Percentiles rank a stretch among this genome's conserved stretches.
phyloP scores from a whole-genome alignment of 768 basidiomycete genomes.

The Tylopilus felleus region DNA sequence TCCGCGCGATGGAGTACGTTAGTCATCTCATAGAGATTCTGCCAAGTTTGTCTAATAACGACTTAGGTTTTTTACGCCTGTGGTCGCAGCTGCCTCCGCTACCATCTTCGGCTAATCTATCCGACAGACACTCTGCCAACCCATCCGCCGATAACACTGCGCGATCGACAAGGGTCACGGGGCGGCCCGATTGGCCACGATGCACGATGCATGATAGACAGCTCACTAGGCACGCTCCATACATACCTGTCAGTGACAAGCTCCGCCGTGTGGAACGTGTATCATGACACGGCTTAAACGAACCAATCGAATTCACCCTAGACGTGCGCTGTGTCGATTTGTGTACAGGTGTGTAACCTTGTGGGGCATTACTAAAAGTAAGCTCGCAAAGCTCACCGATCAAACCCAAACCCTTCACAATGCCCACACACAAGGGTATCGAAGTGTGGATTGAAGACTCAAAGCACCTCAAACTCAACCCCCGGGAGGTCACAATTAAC shows the following conservation, averaged over 20 bases:
- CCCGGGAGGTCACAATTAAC: slow-evolving; percentile 3
- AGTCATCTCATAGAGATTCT: too few relatives aligned
- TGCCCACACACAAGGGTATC: slow-evolving; percentile 14
- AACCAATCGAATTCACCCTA: neutral
- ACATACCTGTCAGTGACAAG: neutral
- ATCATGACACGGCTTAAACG: neutral
- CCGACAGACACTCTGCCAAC: too few relatives aligned
- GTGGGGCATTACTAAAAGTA: slow-evolving; percentile 1
- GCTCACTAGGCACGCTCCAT: neutral
- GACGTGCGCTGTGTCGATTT: neutral
- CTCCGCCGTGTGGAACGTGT: neutral
- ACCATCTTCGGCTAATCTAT: too few relatives aligned
- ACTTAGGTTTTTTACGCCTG: too few relatives aligned
- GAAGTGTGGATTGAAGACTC: slow-evolving; percentile 21
- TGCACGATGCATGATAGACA: neutral
- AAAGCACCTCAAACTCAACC: slow-evolving; percentile 1
- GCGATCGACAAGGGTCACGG: neutral
- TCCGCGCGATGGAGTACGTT: too few relatives aligned
- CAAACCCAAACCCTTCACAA: slow-evolving; percentile 4
- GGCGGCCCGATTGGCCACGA: neutral
- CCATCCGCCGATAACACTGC: neutral
- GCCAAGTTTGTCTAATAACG: too few relatives aligned
- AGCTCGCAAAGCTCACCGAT: neutral
- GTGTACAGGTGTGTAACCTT: slow-evolving; percentile 1
- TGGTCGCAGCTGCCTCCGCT: too few relatives aligned